These are phyloP conservation scores for Anthracocystis panici-leucophaei DNA, from an alignment of 1,284 basidiomycete species.

Conservation along the genomic window DNA sequence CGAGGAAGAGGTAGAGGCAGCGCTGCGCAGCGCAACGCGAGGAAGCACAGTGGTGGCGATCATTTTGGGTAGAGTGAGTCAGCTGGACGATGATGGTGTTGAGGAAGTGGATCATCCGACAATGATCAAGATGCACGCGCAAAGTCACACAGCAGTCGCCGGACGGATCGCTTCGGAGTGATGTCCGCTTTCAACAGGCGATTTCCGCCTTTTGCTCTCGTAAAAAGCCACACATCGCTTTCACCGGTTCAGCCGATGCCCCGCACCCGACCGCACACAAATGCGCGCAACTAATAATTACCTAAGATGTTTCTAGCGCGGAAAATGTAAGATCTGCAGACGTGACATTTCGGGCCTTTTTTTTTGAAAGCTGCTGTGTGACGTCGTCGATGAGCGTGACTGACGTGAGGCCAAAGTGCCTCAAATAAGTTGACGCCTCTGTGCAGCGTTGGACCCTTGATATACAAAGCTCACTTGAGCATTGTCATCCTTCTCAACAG, in stretches of 20 bases:
- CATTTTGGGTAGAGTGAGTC: conserved; percentile 32
- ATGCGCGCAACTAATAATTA: conserved; percentile 24
- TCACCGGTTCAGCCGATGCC: conserved; percentile 36
- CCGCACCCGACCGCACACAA: conserved; percentile 13
- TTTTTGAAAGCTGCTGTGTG: neutral
- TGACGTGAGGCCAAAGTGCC: conserved; percentile 26
- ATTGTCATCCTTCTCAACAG: conserved; percentile 4
- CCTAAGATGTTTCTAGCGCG: conserved; percentile 8
- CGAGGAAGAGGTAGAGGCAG: neutral
- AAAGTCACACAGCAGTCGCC: neutral
- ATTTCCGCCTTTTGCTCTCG: neutral
- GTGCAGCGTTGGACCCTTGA: conserved; percentile 4
- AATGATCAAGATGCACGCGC: neutral
- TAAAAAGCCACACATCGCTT: neutral
- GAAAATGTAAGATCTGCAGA: neutral
- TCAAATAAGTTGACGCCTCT: neutral
- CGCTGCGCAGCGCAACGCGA: conserved; percentile 29
- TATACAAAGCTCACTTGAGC: neutral
- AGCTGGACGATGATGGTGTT: conserved; percentile 9
- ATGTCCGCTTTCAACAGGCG: conserved; percentile 25
- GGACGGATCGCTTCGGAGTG: conserved; percentile 21
- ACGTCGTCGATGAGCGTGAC: neutral
- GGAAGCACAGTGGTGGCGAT: conserved; percentile 46
- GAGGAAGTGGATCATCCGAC: neutral
- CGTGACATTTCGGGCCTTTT: conserved; percentile 8